These are phyloP conservation scores for Singerocomus inundabilis DNA, from an alignment of 1,284 basidiomycete species.

Conservation along the genomic window DNA sequence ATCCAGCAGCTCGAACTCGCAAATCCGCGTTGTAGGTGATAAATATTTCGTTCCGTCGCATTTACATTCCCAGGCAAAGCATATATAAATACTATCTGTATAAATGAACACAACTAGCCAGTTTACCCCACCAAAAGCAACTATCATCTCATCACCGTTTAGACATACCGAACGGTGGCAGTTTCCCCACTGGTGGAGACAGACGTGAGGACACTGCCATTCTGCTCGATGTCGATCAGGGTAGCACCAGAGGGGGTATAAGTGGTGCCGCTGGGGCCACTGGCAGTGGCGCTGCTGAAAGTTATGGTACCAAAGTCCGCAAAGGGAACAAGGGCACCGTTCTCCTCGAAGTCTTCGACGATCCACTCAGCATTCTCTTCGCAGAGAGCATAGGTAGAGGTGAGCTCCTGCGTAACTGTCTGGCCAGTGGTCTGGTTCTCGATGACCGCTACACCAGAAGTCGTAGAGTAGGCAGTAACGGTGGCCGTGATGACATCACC, in stretches of 20 bases:
- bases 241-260: slow-evolving; percentile 17
- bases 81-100: neutral
- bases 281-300: slow-evolving; percentile 17
- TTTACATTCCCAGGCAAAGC: neutral
- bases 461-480: slow-evolving; percentile 19
- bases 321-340: slow-evolving; percentile 1
- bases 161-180: neutral
- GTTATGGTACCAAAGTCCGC: slow-evolving; percentile 20
- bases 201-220: slow-evolving; percentile 12
- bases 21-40: no score
- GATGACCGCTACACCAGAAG: slow-evolving; percentile 15
- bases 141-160: neutral
- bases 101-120: neutral
- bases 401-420: slow-evolving; percentile 3
- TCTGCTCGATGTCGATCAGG: slow-evolving; percentile 19
- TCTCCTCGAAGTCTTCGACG: slow-evolving; percentile 19
- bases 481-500: slow-evolving; percentile 17
- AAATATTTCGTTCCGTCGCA: neutral
- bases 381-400: slow-evolving; percentile 22
- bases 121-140: neutral
- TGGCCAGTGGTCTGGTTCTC: slow-evolving; percentile 19
- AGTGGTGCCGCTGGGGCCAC: slow-evolving; percentile 1
- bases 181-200: neutral
- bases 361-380: slow-evolving; percentile 26
- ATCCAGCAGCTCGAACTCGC: neutral